Conservation (phyloP, 148 eudicot genomes). For the Chenopodium formosanum region DNA sequence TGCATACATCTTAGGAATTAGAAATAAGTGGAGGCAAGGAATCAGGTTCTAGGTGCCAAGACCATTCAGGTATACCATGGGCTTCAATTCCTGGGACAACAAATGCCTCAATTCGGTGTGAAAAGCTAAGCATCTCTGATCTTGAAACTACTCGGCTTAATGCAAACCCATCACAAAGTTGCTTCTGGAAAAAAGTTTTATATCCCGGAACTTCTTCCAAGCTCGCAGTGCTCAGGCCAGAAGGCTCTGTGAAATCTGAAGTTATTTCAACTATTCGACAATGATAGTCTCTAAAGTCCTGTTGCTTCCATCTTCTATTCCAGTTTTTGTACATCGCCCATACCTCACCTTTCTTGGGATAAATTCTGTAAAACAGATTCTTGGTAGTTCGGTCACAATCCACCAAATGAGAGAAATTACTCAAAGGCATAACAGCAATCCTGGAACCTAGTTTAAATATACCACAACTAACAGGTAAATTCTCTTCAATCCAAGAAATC, state of each 20-base stretch:
- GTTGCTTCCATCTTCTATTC: conserved; percentile 36
- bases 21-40: conserved; percentile 47
- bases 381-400: conserved; percentile 33
- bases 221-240: conserved; percentile 22
- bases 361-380: conserved; percentile 41
- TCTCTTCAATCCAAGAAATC: conserved; percentile 33
- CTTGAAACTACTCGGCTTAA: conserved; percentile 39
- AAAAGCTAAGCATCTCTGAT: conserved; percentile 46
- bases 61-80: conserved; percentile 52
- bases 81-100: conserved; percentile 48
- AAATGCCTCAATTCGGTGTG: conserved; percentile 55
- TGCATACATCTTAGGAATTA: background rate
- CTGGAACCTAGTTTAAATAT: conserved; percentile 34
- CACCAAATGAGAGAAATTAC: conserved; percentile 48
- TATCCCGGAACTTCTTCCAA: conserved; percentile 34
- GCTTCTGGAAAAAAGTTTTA: conserved; percentile 48
- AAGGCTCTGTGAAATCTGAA: conserved; percentile 25
- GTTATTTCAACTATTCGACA: conserved; percentile 34
- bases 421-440: conserved; percentile 25
- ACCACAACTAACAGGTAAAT: conserved; percentile 31
- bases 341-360: conserved; percentile 56
- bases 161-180: conserved; percentile 43
- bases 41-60: conserved; percentile 70
- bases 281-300: conserved; percentile 6
- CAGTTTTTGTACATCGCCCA: conserved; percentile 61